phyloP scores from a whole-genome alignment of 2,329 filamentous ascomycete species.

The Penicillium sp. region DNA sequence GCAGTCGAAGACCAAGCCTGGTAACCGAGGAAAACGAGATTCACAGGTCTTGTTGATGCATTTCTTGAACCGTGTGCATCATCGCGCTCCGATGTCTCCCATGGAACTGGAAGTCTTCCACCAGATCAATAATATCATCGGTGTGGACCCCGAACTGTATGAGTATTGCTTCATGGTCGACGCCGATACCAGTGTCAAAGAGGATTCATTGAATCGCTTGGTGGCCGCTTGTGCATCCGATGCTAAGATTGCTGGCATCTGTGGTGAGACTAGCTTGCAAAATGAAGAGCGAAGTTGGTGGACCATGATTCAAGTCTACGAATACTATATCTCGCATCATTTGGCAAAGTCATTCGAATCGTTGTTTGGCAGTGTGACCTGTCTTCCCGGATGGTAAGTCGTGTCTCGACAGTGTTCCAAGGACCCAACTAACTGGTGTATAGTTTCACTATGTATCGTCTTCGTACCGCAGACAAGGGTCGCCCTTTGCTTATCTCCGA shows the following conservation, averaged over 20 bases:
- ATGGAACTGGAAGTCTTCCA: slow-evolving; percentile 98
- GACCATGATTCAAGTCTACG: slow-evolving; percentile 99
- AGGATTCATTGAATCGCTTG: slow-evolving; percentile 88
- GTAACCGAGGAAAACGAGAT: slow-evolving; percentile 97
- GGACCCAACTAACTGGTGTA: slow-evolving; percentile 38
- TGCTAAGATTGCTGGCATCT: slow-evolving; percentile 94
- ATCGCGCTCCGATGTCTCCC: slow-evolving; percentile 89
- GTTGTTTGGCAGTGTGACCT: slow-evolving; percentile 95
- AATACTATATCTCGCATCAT: slow-evolving; percentile 99
- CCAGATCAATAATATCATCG: slow-evolving; percentile 98
- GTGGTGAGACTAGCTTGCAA: slow-evolving; percentile 91
- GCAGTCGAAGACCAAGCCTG: slow-evolving; percentile 84
- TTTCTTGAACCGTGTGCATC: slow-evolving; percentile 97
- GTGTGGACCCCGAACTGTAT: slow-evolving; percentile 94
- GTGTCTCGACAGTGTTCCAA: not conserved
- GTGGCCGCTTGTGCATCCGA: slow-evolving; percentile 92
- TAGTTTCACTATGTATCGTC: slow-evolving; percentile 98
- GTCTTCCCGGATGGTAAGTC: slow-evolving; percentile 95
- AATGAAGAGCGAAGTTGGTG: slow-evolving; percentile 96
- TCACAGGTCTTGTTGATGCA: slow-evolving; percentile 94
- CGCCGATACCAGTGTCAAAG: slow-evolving; percentile 89
- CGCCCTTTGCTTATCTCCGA: slow-evolving; percentile 93
- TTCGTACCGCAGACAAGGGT: slow-evolving; percentile 89
- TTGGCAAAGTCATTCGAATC: slow-evolving; percentile 96
- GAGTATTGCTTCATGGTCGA: slow-evolving; percentile 98